These are phyloP conservation scores for Scenedesmus sp. DNA, from an alignment of 163 green algal genomes.

Conservation along the genomic window DNA sequence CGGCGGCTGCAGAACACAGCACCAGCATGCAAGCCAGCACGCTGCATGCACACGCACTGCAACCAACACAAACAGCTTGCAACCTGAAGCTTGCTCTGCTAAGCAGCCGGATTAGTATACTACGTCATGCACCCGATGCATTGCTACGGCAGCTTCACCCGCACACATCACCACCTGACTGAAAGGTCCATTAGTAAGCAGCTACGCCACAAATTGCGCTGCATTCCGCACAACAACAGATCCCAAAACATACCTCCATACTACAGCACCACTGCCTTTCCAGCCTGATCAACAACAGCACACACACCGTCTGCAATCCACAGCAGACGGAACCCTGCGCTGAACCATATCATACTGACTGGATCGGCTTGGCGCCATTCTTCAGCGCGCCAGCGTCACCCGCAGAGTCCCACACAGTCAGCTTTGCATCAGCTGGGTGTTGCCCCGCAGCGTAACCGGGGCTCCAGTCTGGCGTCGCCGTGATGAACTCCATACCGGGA, in stretches of 20 bases:
- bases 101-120: background rate
- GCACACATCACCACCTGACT: background rate
- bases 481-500: constrained; percentile 34
- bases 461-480: constrained; percentile 17
- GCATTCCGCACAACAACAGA: background rate
- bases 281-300: background rate
- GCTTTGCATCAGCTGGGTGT: background rate
- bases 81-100: background rate
- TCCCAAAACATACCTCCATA: background rate
- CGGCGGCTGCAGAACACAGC: background rate
- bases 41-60: background rate
- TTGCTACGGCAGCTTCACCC: background rate
- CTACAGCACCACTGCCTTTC: too few species aligned
- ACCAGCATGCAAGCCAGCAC: background rate
- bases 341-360: background rate
- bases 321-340: background rate
- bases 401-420: background rate
- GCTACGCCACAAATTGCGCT: background rate
- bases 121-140: background rate
- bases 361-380: background rate
- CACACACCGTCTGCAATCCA: background rate
- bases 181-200: background rate
- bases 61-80: background rate
- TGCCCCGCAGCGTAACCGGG: background rate
- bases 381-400: background rate